Base-by-base conservation (phyloP, 768 basidiomycete species). In the Strobilomyces dryophilus region DNA sequence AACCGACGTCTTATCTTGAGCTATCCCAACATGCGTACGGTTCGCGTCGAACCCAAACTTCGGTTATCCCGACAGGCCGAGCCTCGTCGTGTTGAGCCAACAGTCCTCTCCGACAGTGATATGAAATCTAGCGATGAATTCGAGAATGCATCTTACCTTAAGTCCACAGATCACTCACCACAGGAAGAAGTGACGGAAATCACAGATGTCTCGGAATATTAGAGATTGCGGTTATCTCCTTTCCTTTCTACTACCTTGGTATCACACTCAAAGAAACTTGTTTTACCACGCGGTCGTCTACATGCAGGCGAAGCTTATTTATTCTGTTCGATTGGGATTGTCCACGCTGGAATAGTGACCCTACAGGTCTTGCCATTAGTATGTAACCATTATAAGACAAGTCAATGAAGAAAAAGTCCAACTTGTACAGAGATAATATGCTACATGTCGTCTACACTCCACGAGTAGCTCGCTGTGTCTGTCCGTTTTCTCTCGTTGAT, bases 361-460 rank as follows among this genome's bases (percentile, higher is more conserved):
- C 2, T 51, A 47, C 14, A 10, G 11, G 39, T 36, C 36, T 18
- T 42, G 29, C 52, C 26, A n/a, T 8, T 39, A 24, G 34, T 18
- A 39, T 11, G 46, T 36, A 17, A 21, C 11, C 31, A 44, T 21
- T 37, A 31, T 55, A 37, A 31, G 20, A 5, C 32, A 27, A 31
- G 48, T 11, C 41, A 50, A 41, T 32, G n/a, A 43, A 41, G 21
- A 18, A 35, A 26, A 24, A 15, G 31, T 40, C 50, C 45, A 32
- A 41, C n/a, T 35, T 48, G 37, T 18, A 35, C 32, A 40, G 45
- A 47, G 24, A 55, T 31, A 24, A 49, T 41, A 53, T 15, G 29
- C 61, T 81, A 95, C 94, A 97, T 97, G 66, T 95, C 94, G 58
- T 97, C 94, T 50, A 88, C 85, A 56, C 92, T 85, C 89, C 89